A percentile compares a stretch with the other conserved stretches of the same genome.
These are phyloP conservation scores for Wickerhamiella kurtzmanii DNA, from an alignment of 805 yeast genomes.

Conservation along the genomic window DNA sequence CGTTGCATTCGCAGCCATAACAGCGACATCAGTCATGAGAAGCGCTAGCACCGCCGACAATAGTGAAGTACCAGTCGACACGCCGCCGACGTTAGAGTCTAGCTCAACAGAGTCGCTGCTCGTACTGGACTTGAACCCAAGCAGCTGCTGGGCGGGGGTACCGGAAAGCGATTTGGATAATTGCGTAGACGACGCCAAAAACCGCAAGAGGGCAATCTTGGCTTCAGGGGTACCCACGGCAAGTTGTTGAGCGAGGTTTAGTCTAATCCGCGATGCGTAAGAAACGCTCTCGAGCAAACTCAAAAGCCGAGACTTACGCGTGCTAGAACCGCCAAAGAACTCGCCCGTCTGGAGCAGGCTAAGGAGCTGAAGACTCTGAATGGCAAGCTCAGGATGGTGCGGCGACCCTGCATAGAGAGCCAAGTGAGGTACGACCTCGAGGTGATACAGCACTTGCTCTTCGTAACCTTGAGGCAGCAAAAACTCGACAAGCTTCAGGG, in stretches of 20 bases:
- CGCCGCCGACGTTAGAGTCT: constrained; percentile 35
- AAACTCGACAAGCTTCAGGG: constrained; percentile 34
- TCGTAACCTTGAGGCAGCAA: constrained; percentile 21
- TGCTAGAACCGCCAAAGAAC: constrained; percentile 30
- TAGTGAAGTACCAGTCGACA: constrained; percentile 41
- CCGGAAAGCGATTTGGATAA: constrained; percentile 14
- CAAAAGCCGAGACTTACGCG: constrained; percentile 46
- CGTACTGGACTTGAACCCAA: constrained; percentile 54
- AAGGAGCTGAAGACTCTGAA: constrained; percentile 40
- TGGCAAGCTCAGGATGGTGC: constrained; percentile 37
- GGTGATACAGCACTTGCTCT: constrained; percentile 56
- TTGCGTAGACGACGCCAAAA: constrained; percentile 37
- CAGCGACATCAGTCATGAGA: constrained; percentile 35
- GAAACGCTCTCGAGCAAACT: constrained; percentile 62
- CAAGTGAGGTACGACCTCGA: constrained; percentile 60
- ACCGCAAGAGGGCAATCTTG: constrained; percentile 47
- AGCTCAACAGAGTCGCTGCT: constrained; percentile 36
- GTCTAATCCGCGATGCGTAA: constrained; percentile 62
- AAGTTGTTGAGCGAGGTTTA: constrained; percentile 13
- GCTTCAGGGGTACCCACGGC: constrained; percentile 21
- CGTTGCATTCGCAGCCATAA: constrained; percentile 21
- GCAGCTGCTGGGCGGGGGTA: constrained; percentile 56
- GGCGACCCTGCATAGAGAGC: constrained; percentile 57
- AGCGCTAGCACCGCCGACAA: constrained; percentile 41
- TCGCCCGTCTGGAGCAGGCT: constrained; percentile 35